Percentiles rank a stretch among this genome's conserved stretches.
Evolutionary conservation across 805 yeast species (phyloP).

Genomic region (Babjeviella inositovora): DNA sequence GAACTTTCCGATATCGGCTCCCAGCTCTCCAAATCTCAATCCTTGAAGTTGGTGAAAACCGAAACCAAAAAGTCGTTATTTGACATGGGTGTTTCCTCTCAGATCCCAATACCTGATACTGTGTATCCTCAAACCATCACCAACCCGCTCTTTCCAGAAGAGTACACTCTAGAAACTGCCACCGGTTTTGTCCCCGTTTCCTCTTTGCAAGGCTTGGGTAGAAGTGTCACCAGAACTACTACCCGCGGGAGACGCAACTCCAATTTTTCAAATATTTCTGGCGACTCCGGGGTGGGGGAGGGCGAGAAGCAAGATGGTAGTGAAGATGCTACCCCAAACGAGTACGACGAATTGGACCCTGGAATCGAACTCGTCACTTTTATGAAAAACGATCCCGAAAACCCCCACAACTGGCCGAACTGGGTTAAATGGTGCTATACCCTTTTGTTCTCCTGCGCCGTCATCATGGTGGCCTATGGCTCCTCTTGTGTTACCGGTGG

Average conservation of each 20-base stretch:
- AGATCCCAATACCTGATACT: conserved; percentile 34
- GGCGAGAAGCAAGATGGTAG: conserved; percentile 9
- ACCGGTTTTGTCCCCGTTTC: conserved; percentile 79
- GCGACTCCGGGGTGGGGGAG: conserved; percentile 4
- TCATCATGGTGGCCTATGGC: conserved; percentile 85
- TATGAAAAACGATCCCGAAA: conserved; percentile 63
- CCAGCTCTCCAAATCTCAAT: conserved; percentile 12
- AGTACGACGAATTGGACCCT: conserved; percentile 27
- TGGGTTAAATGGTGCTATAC: conserved; percentile 51
- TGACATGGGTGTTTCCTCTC: conserved; percentile 42
- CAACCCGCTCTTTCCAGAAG: conserved; percentile 81
- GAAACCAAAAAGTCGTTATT: conserved; percentile 63
- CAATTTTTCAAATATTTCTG: conserved; percentile 8
- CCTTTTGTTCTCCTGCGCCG: conserved; percentile 47
- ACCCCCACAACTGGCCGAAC: conserved; percentile 76
- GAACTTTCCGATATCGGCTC: conserved; percentile 13
- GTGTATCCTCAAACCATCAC: conserved; percentile 15
- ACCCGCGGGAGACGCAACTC: conserved; percentile 7
- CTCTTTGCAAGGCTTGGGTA: conserved; percentile 54
- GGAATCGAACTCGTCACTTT: conserved; percentile 80
- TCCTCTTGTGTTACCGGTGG: conserved; percentile 88
- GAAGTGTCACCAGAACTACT: conserved; percentile 15
- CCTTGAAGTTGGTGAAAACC: conserved; percentile 30
- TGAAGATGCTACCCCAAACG: conserved; percentile 6
- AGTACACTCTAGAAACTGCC: conserved; percentile 73